phyloP scores from a whole-genome alignment of 2,329 filamentous ascomycete genomes.

The Alternaria dauci region DNA sequence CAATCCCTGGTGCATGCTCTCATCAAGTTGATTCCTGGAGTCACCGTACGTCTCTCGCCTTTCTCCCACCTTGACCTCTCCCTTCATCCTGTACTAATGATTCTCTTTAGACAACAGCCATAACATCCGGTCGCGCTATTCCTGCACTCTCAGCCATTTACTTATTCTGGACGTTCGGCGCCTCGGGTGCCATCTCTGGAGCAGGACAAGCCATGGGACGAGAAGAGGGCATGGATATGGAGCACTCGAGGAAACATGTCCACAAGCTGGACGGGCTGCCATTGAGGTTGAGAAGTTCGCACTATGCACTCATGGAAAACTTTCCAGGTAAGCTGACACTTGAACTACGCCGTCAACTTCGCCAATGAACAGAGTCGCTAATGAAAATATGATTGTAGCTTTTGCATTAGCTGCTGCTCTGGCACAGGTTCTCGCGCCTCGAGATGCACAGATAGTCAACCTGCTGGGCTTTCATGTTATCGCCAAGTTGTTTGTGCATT shows the following conservation, averaged over 20 bases:
- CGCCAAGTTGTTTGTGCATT: conserved; percentile 32
- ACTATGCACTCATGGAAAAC: conserved; percentile 35
- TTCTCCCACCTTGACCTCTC: too few relatives aligned
- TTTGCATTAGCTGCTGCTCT: conserved; percentile 34
- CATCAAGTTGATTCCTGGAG: conserved; percentile 31
- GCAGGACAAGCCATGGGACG: conserved; percentile 35
- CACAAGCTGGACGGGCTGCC: conserved; percentile 24
- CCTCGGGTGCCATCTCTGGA: conserved; percentile 29
- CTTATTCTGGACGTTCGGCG: conserved; percentile 36
- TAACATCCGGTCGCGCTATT: conserved; percentile 33
- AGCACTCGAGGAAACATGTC: conserved; percentile 30
- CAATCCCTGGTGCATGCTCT: conserved; percentile 33
- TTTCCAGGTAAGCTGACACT: conserved; percentile 24
- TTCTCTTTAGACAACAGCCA: conserved; percentile 15
- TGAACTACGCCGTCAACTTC: background rate
- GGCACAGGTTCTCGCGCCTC: conserved; percentile 30
- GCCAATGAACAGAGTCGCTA: background rate
- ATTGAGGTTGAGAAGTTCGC: conserved; percentile 30
- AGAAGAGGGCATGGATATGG: conserved; percentile 23
- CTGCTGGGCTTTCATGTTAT: conserved; percentile 34
- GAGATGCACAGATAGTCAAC: conserved; percentile 33
- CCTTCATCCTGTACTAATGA: background rate
- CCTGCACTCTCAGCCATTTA: conserved; percentile 32
- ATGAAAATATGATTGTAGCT: background rate
- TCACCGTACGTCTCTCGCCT: conserved; percentile 18